Evolutionary conservation across 169 alveolate species (phyloP).

Genomic region (Babesia gibsoni): DNA sequence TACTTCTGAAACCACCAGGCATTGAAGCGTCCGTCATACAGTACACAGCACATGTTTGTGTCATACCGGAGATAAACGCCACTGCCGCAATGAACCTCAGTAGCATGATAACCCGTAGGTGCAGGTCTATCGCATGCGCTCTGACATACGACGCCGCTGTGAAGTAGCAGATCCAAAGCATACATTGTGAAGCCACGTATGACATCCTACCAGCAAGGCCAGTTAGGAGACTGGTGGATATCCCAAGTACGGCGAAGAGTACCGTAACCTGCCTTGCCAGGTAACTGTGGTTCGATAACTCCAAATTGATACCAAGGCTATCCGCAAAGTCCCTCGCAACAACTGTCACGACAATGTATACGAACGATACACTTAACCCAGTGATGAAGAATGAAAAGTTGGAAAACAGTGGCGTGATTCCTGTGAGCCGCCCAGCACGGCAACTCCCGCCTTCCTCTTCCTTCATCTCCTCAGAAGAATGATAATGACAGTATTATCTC

Average conservation of each 20-base stretch:
- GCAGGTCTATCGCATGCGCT: background rate
- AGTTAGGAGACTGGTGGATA: background rate
- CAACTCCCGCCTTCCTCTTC: background rate
- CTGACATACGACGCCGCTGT: background rate
- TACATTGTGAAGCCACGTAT: background rate
- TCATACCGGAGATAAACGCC: slow-evolving; percentile 17
- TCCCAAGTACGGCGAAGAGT: slow-evolving; percentile 10
- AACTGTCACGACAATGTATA: background rate
- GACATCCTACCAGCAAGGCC: slow-evolving; percentile 17
- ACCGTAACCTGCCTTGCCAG: slow-evolving; percentile 19
- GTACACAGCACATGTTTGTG: slow-evolving; percentile 17
- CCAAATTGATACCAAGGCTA: background rate
- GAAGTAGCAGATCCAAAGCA: slow-evolving; percentile 6
- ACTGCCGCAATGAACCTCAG: slow-evolving; percentile 9
- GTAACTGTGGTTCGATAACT: slow-evolving; percentile 3
- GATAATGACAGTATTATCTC: no score
- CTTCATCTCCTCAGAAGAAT: background rate
- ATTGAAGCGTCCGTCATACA: slow-evolving; percentile 23
- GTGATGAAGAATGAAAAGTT: slow-evolving; percentile 5
- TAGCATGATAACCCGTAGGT: background rate
- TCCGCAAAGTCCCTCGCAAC: slow-evolving; percentile 1
- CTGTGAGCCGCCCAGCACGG: slow-evolving; percentile 5
- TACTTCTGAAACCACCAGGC: slow-evolving; percentile 1
- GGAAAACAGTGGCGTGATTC: slow-evolving; percentile 15
- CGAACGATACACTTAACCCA: slow-evolving; percentile 2